Base-by-base conservation (phyloP, 1,139 yeast species). In the Hyphopichia pseudoburtonii region DNA sequence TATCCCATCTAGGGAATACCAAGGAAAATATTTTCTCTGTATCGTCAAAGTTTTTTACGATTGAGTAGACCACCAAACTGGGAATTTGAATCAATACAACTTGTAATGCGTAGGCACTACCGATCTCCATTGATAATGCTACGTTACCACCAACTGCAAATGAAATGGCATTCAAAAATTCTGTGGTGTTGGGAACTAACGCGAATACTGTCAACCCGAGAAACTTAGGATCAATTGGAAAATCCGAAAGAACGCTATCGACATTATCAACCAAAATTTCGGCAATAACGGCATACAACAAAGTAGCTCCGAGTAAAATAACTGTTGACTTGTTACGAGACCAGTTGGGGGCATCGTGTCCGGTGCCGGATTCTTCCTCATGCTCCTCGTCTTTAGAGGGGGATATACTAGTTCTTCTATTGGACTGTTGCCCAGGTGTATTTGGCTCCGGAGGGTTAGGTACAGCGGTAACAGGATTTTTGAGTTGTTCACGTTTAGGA, bases 291-390 rank as follows among this genome's bases (percentile, higher is more conserved):
- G 98, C 97, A 60, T 92, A 92, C 27, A 89, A 64, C 10, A 90
- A 48, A 0, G 98, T 92, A 0, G 98, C 95, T 3, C 86, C 77
- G 11, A 92, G 67, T 35, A 92, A 70, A 33, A 92, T 90, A n/a
- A 85, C 76, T 0, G 96, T 77, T 4, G 96, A 86, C 60, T 90
- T 90, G 14, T 72, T 68, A 50, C 94, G 73, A 10, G 96, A 84
- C 99, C 99, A 92, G 56, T 92, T 92, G 30, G 98, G 97, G 0
- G 97, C 96, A 59, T 90, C 97, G 50, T 92, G 98, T 0, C 95
- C 95, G 4, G 21, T 9, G 17, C 34, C 34, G 3, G 86, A 84
- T 9, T 62, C 63, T 29, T 56, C 66, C 17, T 58, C 66, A 3
- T 57, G 65, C 5, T 54, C 66, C 5, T 57, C 63, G 17, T 49